These are phyloP conservation scores for Hymenoscyphus albidus DNA, from an alignment of 2,329 filamentous ascomycete genomes.

Conservation along the genomic window DNA sequence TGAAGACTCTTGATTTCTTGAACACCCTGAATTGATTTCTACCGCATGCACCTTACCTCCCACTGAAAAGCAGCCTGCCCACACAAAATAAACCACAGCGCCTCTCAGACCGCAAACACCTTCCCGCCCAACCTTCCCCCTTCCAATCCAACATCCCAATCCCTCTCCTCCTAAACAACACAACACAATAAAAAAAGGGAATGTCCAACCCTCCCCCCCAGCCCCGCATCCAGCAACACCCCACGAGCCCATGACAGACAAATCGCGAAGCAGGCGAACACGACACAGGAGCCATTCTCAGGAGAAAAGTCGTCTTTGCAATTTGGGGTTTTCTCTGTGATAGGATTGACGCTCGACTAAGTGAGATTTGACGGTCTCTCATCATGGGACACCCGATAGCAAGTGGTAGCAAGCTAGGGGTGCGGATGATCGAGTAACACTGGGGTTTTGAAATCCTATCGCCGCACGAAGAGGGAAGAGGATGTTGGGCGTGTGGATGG, in stretches of 20 bases:
- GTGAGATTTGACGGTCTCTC: slow-evolving; percentile 25
- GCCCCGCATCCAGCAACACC: slow-evolving; percentile 30
- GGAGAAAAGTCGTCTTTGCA: slow-evolving; percentile 59
- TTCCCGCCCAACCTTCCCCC: neutral
- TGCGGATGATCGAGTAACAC: slow-evolving; percentile 36
- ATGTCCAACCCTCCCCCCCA: slow-evolving; percentile 52
- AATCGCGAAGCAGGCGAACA: slow-evolving; percentile 32
- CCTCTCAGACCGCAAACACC: neutral
- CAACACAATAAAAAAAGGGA: slow-evolving; percentile 11
- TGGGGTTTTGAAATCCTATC: slow-evolving; percentile 26
- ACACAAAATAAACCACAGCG: neutral
- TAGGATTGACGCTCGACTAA: slow-evolving; percentile 34
- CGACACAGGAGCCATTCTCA: slow-evolving; percentile 32
- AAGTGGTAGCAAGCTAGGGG: neutral
- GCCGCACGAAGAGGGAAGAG: slow-evolving; percentile 33
- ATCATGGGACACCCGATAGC: slow-evolving; percentile 25
- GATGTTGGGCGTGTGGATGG: neutral
- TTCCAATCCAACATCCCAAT: slow-evolving; percentile 21
- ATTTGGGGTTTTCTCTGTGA: slow-evolving; percentile 55
- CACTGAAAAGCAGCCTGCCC: too few species aligned
- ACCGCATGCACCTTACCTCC: neutral
- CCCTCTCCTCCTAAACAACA: slow-evolving; percentile 9
- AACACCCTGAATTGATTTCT: neutral
- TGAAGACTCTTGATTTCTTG: neutral
- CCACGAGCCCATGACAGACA: slow-evolving; percentile 29